These are phyloP conservation scores for Neoarthrinium moseri DNA, from an alignment of 2,329 filamentous ascomycete genomes.

Conservation along the genomic window DNA sequence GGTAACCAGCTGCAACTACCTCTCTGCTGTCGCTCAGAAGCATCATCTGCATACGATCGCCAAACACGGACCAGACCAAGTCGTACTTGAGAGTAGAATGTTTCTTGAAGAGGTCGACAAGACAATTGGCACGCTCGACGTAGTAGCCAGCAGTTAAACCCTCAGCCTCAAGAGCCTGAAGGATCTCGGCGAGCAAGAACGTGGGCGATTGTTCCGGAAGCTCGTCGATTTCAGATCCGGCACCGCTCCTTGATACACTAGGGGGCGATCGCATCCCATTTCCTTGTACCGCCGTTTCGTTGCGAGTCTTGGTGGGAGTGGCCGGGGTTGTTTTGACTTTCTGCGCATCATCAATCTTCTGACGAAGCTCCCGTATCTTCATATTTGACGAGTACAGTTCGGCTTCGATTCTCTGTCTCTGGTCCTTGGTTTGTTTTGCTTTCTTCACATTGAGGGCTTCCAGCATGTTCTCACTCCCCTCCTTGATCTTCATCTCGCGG, in stretches of 20 bases:
- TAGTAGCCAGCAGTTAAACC: slow-evolving; percentile 94
- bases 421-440: slow-evolving; percentile 87
- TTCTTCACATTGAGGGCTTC: slow-evolving; percentile 94
- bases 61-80: slow-evolving; percentile 93
- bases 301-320: slow-evolving; percentile 53
- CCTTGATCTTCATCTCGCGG: slow-evolving; percentile 96
- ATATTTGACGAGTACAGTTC: slow-evolving; percentile 88
- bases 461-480: slow-evolving; percentile 95
- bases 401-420: slow-evolving; percentile 75
- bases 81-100: slow-evolving; percentile 95
- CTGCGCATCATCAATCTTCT: slow-evolving; percentile 60
- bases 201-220: slow-evolving; percentile 72
- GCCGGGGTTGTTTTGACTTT: slow-evolving; percentile 43
- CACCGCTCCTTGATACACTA: slow-evolving; percentile 53
- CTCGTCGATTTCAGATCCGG: slow-evolving; percentile 64
- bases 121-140: slow-evolving; percentile 83
- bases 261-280: slow-evolving; percentile 55
- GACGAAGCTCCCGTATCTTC: slow-evolving; percentile 60
- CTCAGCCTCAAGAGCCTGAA: slow-evolving; percentile 85
- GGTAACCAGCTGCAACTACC: slow-evolving; percentile 91
- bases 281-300: slow-evolving; percentile 44
- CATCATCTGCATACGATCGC: slow-evolving; percentile 91
- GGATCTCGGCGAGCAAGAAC: slow-evolving; percentile 82
- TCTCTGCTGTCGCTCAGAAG: slow-evolving; percentile 93
- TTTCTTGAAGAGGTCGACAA: slow-evolving; percentile 95